Evolutionary conservation across 371 early-diverging fungal species (phyloP), one percentile per base, ranked within the genome.

Genomic region (Lichtheimia ramosa): DNA sequence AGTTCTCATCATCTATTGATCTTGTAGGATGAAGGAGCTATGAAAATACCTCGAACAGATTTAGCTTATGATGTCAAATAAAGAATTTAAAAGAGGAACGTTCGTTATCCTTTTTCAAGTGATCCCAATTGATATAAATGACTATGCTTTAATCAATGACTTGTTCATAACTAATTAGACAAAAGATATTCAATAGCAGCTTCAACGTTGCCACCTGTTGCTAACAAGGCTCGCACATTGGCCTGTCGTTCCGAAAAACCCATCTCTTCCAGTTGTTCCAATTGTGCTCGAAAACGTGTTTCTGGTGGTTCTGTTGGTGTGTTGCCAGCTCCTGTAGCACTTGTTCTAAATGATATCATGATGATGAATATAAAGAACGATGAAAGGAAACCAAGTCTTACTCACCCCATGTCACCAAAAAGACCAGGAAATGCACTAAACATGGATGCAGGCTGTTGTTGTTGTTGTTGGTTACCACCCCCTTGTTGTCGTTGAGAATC

Each of bases 241-340:
- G 81, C 76, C 50, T 81, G 79, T 28, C 82, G 77, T 71, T 94
- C 89, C 23, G 77, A 64, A 64, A 94, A 95, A 18, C 96, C 96
- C 89, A 92, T 92, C 56, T 93, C 91, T 56, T 88, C 88, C 51
- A 95, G 69, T 53, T 85, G 83, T 13, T 75, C 85, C 14, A 93
- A 74, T 71, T 93, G 87, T 49, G 79, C 66, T 58, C 82, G 83
- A 79, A 88, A 92, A 48, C 83, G 83, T 55, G 81, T 75, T 59
- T 84, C 84, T 48, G 84, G 84, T 25, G 83, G 77, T 51, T 84
- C 84, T 7, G 65, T 54, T 15, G 42, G 56, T 5, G 54, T 46
- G 34, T 21, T n/a, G 10, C 34, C 34, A 34, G 34, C 34, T 8
- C 34, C 34, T 15, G 61, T 15, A 60, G 57, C 54, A 52, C 41